Base-by-base conservation (phyloP, 176 grass and related monocot species). In the Pontederia crassipes region DNA sequence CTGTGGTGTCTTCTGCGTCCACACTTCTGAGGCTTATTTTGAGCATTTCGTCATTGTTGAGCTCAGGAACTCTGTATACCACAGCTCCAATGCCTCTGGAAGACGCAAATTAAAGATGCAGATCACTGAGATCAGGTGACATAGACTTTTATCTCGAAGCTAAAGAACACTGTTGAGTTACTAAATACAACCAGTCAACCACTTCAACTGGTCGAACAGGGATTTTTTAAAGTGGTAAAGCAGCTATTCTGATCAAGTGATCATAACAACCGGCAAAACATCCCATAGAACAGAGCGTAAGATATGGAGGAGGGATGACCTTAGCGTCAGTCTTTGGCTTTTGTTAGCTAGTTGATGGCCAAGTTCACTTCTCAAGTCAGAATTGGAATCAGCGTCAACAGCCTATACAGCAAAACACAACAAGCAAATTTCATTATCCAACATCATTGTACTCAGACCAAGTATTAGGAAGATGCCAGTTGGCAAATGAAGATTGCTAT, bases 11-110 rank as follows among this genome's bases (percentile, higher is more conserved):
- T 74, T 97, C 93, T 49, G 76, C 66, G 51, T 66, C 71, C 46
- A 91, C 71, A 76, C 93, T 97, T 84, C 87, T 80, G 46, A 97
- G 74, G 64, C 93, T 97, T 71, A 97, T 80, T 79, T 97, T 97
- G 49, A 84, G 58, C 64, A 88, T 60, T 49, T 78, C 46, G 10
- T 97, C 83, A 40, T 78, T 78, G 24, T 90, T 80, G 45, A 90
- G 52, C 68, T 97, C 76, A 8, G 81, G 81, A 8, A 97, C 87
- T 67, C 85, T 88, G 67, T 97, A 91, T 28, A 91, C 93, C 17
- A 97, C 79, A 24, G 84, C 87, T 48, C 93, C 87, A 48, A 97
- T 97, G 47, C 76, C 84, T 73, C 87, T 97, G 78, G 46, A 81
- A 53, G 69, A 70, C 11, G 64, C 14, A 72, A 18, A 57, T 46